Percentiles rank a stretch among this genome's conserved stretches.
These are phyloP conservation scores for Trichoderma asperellum DNA, from an alignment of 2,329 filamentous ascomycete genomes.

Conservation along the genomic window DNA sequence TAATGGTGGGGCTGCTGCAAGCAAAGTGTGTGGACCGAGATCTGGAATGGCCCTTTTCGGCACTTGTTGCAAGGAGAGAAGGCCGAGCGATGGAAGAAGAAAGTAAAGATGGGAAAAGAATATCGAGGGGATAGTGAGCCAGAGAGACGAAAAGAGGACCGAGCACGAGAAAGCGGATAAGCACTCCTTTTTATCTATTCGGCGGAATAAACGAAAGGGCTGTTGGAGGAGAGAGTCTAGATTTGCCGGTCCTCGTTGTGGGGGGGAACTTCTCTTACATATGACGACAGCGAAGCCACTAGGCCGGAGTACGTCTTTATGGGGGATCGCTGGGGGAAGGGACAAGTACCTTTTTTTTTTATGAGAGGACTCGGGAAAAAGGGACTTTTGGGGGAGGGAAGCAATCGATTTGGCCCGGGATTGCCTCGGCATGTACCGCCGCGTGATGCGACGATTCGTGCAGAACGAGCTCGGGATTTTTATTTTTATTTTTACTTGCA, in stretches of 20 bases:
- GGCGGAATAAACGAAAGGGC: background rate
- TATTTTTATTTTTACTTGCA: background rate
- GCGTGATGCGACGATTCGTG: background rate
- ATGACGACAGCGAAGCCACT: constrained; percentile 1
- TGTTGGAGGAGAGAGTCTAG: background rate
- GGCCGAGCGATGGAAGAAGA: background rate
- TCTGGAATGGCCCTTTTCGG: background rate
- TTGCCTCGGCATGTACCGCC: constrained; percentile 20
- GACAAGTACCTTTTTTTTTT: background rate
- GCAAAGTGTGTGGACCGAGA: background rate
- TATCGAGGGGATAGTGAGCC: background rate
- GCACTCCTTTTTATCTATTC: constrained; percentile 11
- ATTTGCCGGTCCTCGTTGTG: background rate
- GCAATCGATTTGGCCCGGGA: background rate
- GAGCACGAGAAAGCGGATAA: background rate
- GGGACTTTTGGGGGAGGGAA: constrained; percentile 3
- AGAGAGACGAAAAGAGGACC: background rate
- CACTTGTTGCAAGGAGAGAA: background rate
- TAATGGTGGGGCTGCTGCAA: constrained; percentile 6
- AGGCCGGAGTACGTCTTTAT: background rate
- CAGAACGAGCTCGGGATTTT: background rate
- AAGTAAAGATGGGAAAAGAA: background rate
- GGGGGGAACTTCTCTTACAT: constrained; percentile 4
- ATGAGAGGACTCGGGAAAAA: background rate
- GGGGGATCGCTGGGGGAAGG: background rate